Evolutionary conservation across 2,329 filamentous ascomycete genomes (phyloP).

Genomic region (Pyricularia sp.): DNA sequence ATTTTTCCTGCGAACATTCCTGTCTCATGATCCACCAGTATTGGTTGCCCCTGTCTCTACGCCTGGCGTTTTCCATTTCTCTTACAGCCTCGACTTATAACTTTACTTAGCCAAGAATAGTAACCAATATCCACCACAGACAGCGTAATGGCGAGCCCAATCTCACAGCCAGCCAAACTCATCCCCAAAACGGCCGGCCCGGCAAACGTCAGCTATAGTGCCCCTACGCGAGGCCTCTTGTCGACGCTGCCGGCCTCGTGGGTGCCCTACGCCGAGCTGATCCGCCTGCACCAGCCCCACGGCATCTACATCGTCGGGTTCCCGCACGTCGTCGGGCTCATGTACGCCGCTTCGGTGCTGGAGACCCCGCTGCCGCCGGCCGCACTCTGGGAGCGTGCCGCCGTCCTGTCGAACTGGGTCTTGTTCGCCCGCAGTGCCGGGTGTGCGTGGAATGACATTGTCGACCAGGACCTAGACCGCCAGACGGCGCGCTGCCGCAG

Average conservation of each 20-base stretch:
- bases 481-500: constrained; percentile 19
- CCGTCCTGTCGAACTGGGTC: constrained; percentile 15
- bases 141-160: neutral
- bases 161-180: neutral
- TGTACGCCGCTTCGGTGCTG: neutral
- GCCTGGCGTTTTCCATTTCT: neutral
- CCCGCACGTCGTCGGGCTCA: neutral
- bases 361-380: neutral
- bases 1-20: neutral
- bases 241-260: neutral
- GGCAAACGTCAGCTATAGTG: neutral
- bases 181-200: neutral
- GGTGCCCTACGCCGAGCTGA: neutral
- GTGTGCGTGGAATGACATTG: constrained; percentile 25
- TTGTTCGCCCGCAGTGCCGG: constrained; percentile 24
- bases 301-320: neutral
- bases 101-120: neutral
- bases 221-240: neutral
- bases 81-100: neutral
- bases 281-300: neutral
- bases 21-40: neutral
- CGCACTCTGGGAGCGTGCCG: neutral
- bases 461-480: constrained; percentile 23
- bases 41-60: neutral
- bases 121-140: neutral